Evolutionary conservation across 2,329 filamentous ascomycete species (phyloP).

Genomic region (Penicillium griseofulvum): DNA sequence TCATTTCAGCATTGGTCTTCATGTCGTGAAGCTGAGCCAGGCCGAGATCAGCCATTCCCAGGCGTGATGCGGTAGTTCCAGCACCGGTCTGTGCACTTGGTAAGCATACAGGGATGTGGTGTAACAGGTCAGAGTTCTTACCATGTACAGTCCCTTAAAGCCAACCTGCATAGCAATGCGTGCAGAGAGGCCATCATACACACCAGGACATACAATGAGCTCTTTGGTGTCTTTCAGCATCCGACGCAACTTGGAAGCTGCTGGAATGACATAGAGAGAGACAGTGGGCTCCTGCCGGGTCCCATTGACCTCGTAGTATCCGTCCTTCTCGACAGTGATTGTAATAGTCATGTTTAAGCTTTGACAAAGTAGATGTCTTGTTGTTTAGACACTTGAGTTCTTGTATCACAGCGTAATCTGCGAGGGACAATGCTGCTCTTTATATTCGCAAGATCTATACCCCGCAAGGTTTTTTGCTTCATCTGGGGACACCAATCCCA

Average conservation of each 20-base stretch:
- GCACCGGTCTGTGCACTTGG: constrained; percentile 54
- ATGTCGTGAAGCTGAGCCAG: constrained; percentile 63
- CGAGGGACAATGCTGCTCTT: constrained; percentile 1
- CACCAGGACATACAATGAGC: constrained; percentile 59
- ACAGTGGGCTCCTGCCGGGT: constrained; percentile 28
- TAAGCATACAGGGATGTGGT: not conserved
- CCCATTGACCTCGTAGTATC: constrained; percentile 34
- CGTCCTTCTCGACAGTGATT: constrained; percentile 34
- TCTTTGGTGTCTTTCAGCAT: constrained; percentile 29
- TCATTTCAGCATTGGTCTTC: constrained; percentile 62
- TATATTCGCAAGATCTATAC: constrained; percentile 6
- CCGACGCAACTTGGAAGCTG: constrained; percentile 30
- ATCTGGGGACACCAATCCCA: not conserved
- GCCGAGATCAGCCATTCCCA: constrained; percentile 64
- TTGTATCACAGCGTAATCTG: not conserved
- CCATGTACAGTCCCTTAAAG: constrained; percentile 67
- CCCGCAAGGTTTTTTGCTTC: not conserved
- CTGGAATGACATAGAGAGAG: constrained; percentile 28
- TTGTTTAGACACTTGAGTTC: not conserved
- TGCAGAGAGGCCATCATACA: constrained; percentile 67
- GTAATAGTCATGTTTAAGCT: constrained; percentile 29
- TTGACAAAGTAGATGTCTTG: not conserved
- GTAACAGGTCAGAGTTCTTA: constrained; percentile 31
- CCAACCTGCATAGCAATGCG: constrained; percentile 62
- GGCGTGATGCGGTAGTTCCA: constrained; percentile 59